phyloP scores from a whole-genome alignment of 2,329 filamentous ascomycete species.

The Alternaria arbusti region DNA sequence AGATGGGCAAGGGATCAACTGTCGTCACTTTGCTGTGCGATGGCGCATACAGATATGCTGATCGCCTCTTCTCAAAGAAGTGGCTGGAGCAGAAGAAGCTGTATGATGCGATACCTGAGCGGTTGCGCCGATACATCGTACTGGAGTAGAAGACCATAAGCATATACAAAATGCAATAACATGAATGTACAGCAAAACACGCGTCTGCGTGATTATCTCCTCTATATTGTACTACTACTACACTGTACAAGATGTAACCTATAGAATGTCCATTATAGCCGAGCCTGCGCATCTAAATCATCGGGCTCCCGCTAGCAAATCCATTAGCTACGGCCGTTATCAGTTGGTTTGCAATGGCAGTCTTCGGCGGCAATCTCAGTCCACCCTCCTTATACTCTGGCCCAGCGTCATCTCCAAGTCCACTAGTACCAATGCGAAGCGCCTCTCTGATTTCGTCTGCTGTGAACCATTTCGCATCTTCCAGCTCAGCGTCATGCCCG shows the following conservation, averaged over 20 bases:
- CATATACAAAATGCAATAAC: conserved; percentile 2
- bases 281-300: conserved; percentile 44
- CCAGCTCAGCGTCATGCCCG: conserved; percentile 88
- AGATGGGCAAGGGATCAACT: conserved; percentile 84
- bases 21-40: conserved; percentile 95
- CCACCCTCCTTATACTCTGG: conserved; percentile 76
- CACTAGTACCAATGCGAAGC: conserved; percentile 69
- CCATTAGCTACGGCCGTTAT: conserved; percentile 80
- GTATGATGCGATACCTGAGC: conserved; percentile 78
- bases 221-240: background rate
- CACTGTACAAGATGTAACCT: background rate
- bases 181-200: conserved; percentile 3
- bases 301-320: conserved; percentile 63
- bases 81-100: conserved; percentile 91
- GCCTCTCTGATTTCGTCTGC: conserved; percentile 82
- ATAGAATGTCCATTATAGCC: background rate
- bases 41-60: conserved; percentile 96
- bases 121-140: conserved; percentile 92
- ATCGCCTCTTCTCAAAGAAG: conserved; percentile 87
- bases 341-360: conserved; percentile 91
- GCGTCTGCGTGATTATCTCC: conserved; percentile 6
- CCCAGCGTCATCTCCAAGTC: conserved; percentile 68
- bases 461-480: conserved; percentile 86
- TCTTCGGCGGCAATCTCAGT: conserved; percentile 80
- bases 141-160: conserved; percentile 63